Evolutionary conservation across 2,329 filamentous ascomycete genomes (phyloP).

Genomic region (Neocatenulostroma microsporum): DNA sequence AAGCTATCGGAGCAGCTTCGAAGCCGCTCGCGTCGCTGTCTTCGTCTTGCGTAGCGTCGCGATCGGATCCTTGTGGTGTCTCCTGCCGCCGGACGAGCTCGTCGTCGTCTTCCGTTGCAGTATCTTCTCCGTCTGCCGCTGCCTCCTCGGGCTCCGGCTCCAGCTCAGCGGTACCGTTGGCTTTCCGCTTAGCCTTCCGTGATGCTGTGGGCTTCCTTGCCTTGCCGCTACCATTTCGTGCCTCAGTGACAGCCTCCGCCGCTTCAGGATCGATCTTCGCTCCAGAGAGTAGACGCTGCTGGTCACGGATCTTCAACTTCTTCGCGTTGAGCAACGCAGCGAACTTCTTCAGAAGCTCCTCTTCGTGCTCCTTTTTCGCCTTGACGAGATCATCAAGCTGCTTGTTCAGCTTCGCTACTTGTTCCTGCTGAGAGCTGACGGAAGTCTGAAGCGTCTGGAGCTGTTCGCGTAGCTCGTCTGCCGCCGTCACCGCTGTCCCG

Average conservation of each 20-base stretch:
- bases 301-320: constrained; percentile 69
- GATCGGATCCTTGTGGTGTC: constrained; percentile 18
- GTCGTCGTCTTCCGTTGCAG: constrained; percentile 31
- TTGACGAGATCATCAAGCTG: constrained; percentile 60
- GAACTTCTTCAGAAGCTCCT: constrained; percentile 60
- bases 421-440: constrained; percentile 44
- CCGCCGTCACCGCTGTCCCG: constrained; percentile 47
- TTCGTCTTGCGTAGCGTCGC: constrained; percentile 15
- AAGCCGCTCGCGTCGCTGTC: constrained; percentile 4
- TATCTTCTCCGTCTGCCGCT: constrained; percentile 39
- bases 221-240: constrained; percentile 8
- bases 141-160: constrained; percentile 36
- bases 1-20: constrained; percentile 3
- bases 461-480: constrained; percentile 36
- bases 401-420: constrained; percentile 51
- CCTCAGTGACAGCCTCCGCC: constrained; percentile 16
- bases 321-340: constrained; percentile 66
- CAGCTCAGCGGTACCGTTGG: constrained; percentile 28
- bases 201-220: constrained; percentile 18
- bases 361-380: constrained; percentile 60
- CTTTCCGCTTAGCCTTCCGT: constrained; percentile 28
- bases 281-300: constrained; percentile 54
- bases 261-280: constrained; percentile 57
- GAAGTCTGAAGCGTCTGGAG: constrained; percentile 30
- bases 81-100: constrained; percentile 24